Conservation (phyloP, 2,329 filamentous ascomycete genomes). For the Dactylellina leptospora region DNA sequence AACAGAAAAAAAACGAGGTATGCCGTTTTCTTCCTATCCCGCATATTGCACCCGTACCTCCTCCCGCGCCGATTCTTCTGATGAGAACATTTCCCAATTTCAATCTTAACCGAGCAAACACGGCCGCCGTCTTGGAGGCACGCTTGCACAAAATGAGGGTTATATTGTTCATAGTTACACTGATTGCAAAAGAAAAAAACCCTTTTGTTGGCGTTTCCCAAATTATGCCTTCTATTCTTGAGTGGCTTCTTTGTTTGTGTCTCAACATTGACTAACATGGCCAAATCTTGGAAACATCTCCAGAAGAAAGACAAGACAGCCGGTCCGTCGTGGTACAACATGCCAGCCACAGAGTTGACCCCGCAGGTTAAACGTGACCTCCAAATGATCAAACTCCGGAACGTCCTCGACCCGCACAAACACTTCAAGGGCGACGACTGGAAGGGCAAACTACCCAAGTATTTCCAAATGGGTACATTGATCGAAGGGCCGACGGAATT, state of each 20-base stretch:
- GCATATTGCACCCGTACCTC: not conserved
- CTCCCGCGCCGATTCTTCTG: constrained; percentile 64
- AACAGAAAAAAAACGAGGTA: constrained; percentile 51
- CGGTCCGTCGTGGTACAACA: constrained; percentile 84
- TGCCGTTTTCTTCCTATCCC: not conserved
- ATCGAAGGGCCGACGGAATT: constrained; percentile 89
- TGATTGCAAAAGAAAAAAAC: constrained; percentile 61
- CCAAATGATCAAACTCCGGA: constrained; percentile 87
- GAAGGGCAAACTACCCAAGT: constrained; percentile 75
- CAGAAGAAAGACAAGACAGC: constrained; percentile 68
- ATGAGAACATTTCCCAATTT: constrained; percentile 77
- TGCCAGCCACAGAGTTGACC: constrained; percentile 84
- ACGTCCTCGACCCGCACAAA: constrained; percentile 84
- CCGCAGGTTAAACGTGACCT: constrained; percentile 87
- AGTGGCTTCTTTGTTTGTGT: not conserved
- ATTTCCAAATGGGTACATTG: constrained; percentile 87
- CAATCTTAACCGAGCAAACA: constrained; percentile 74
- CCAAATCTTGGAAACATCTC: constrained; percentile 13
- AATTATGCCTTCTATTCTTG: not conserved
- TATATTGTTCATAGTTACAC: constrained; percentile 77
- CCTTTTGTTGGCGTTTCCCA: not conserved
- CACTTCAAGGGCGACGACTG: constrained; percentile 87
- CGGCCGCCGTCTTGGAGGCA: constrained; percentile 81
- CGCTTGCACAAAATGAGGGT: constrained; percentile 74
- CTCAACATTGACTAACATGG: not conserved